A percentile compares a stretch with the other conserved stretches of the same genome.
These are phyloP conservation scores for Cruciata laevipes DNA, from an alignment of 257 asterid species.

Conservation along the genomic window DNA sequence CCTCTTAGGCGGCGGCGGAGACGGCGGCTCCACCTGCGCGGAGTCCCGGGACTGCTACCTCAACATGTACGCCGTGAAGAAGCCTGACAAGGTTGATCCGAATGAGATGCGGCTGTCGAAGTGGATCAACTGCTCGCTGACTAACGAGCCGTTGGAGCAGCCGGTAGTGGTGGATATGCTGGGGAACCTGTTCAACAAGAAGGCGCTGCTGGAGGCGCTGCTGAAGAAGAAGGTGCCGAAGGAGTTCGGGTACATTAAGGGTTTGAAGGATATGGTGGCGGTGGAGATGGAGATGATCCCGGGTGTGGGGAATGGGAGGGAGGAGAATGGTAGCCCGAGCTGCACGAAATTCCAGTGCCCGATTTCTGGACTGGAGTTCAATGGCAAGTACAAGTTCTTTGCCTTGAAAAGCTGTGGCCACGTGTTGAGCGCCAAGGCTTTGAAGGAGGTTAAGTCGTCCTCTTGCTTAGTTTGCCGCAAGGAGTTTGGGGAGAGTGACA, in stretches of 20 bases:
- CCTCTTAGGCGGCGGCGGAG: constrained; percentile 77
- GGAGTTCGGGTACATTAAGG: constrained; percentile 69
- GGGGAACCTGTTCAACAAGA: constrained; percentile 88
- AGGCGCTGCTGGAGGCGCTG: constrained; percentile 79
- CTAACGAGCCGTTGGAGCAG: constrained; percentile 68
- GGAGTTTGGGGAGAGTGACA: constrained; percentile 61
- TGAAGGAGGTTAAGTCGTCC: constrained; percentile 80
- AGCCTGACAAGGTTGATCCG: constrained; percentile 80
- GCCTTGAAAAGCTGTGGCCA: constrained; percentile 76
- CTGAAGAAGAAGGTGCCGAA: constrained; percentile 76
- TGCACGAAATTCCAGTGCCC: constrained; percentile 66
- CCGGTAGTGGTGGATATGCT: constrained; percentile 73
- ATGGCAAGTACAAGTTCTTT: constrained; percentile 64
- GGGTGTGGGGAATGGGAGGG: constrained; percentile 24
- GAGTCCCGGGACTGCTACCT: constrained; percentile 88
- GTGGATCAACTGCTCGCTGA: constrained; percentile 73
- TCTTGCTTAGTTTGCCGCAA: constrained; percentile 71
- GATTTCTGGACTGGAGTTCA: constrained; percentile 65
- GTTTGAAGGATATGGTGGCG: constrained; percentile 84
- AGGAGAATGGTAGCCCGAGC: constrained; percentile 21
- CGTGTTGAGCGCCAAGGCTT: constrained; percentile 76
- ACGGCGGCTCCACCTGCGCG: constrained; percentile 96
- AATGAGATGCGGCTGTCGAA: constrained; percentile 71
- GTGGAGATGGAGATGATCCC: constrained; percentile 54
- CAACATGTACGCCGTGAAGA: constrained; percentile 78